Conservation (phyloP, 2,329 filamentous ascomycete genomes). For the Clarireedia sp. region DNA sequence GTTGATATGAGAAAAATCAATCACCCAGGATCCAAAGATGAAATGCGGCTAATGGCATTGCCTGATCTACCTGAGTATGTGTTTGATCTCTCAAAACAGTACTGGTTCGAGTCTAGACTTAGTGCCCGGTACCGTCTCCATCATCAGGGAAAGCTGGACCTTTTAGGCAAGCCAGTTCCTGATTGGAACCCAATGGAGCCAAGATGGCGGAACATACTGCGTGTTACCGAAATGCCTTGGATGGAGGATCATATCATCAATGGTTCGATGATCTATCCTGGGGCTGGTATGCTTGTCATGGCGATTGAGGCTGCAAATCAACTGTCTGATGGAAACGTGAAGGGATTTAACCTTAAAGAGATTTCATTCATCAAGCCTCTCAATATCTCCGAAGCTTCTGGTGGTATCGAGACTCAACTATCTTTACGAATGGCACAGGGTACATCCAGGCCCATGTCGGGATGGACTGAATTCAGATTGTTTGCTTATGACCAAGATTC, state of each 20-base stretch:
- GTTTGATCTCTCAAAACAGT: slow-evolving; percentile 44
- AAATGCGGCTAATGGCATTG: neutral
- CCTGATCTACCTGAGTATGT: slow-evolving; percentile 41
- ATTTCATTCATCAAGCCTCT: neutral
- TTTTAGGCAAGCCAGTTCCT: neutral
- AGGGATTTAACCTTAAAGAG: neutral
- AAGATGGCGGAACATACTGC: neutral
- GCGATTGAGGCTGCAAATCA: slow-evolving; percentile 23
- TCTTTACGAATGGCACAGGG: neutral
- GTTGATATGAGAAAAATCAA: slow-evolving; percentile 42
- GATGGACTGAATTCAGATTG: slow-evolving; percentile 4
- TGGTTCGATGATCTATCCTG: slow-evolving; percentile 27
- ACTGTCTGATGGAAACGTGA: neutral
- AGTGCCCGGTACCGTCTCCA: slow-evolving; percentile 30
- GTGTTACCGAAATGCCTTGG: neutral
- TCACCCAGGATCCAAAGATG: slow-evolving; percentile 29
- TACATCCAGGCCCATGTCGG: neutral
- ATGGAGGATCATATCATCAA: slow-evolving; percentile 41
- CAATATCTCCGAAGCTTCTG: neutral
- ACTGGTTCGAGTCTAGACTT: slow-evolving; percentile 46
- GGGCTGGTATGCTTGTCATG: slow-evolving; percentile 27
- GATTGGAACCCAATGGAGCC: neutral
- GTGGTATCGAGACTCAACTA: slow-evolving; percentile 17
- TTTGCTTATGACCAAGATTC: neutral
- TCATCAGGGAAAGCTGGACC: neutral